These are phyloP conservation scores for Talinum fruticosum DNA, from an alignment of 148 eudicot species.

Conservation along the genomic window DNA sequence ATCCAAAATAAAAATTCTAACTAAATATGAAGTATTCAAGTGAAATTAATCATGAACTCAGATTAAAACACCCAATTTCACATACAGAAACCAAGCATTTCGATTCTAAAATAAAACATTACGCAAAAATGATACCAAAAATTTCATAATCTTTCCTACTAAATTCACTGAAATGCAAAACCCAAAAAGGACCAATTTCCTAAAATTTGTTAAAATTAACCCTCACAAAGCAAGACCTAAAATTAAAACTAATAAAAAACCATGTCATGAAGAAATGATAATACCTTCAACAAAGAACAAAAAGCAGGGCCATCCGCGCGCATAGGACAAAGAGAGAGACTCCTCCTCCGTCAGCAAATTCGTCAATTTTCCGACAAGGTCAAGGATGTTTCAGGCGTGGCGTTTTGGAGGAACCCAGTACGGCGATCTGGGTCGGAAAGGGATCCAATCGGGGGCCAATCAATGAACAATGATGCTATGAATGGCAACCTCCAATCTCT, in stretches of 20 bases:
- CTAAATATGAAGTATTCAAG: not conserved
- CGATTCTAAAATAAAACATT: not conserved
- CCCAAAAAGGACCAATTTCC: not conserved
- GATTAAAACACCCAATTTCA: not conserved
- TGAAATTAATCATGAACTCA: not conserved
- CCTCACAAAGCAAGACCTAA: too few relatives aligned
- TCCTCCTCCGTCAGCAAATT: conserved; percentile 49
- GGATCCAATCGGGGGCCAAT: conserved; percentile 89
- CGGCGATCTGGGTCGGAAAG: conserved; percentile 73
- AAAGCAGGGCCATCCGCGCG: conserved; percentile 62
- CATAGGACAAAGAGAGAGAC: conserved; percentile 35
- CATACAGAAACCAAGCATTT: not conserved
- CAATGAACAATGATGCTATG: conserved; percentile 63
- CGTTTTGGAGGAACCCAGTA: conserved; percentile 77
- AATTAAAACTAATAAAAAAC: not conserved
- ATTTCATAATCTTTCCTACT: not conserved
- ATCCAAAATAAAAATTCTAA: not conserved
- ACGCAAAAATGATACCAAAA: not conserved
- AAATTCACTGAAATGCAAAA: not conserved
- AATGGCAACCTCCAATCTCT: conserved; percentile 57
- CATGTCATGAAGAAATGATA: not conserved
- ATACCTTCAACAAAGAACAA: conserved; percentile 50
- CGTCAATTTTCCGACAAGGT: conserved; percentile 44
- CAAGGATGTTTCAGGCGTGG: conserved; percentile 31
- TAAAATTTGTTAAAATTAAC: not conserved